Evolutionary conservation across 1,284 basidiomycete genomes (phyloP).

Genomic region (Austroboletus novae-zelandiae): DNA sequence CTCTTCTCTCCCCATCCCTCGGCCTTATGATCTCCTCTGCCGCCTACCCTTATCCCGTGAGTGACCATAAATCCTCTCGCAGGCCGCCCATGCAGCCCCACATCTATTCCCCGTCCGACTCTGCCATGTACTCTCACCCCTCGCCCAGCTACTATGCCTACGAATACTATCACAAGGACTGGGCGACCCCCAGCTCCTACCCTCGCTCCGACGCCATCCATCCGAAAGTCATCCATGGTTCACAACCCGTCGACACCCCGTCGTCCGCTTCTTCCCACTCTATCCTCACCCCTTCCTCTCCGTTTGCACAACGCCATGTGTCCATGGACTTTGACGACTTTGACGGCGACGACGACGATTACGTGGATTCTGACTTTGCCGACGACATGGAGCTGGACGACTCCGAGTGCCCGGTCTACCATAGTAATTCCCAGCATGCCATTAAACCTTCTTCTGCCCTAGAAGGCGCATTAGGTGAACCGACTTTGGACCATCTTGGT

Average conservation of each 20-base stretch:
- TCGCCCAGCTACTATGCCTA: conserved; percentile 15
- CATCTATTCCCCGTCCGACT: conserved; percentile 32
- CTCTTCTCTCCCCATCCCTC: conserved; percentile 6
- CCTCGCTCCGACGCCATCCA: no score
- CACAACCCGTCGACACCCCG: conserved; percentile 29
- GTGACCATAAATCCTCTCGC: conserved; percentile 20
- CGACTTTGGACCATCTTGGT: neutral
- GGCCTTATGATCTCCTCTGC: conserved; percentile 31
- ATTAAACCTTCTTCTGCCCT: conserved; percentile 33
- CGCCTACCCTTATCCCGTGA: conserved; percentile 27
- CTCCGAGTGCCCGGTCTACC: conserved; percentile 19
- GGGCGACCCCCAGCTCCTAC: neutral
- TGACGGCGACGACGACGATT: conserved; percentile 30
- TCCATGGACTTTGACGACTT: conserved; percentile 34
- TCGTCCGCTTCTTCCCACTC: conserved; percentile 33
- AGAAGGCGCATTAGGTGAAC: conserved; percentile 31
- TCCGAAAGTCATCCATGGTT: conserved; percentile 17
- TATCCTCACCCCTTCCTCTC: conserved; percentile 30
- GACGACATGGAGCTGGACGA: conserved; percentile 34
- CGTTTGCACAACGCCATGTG: conserved; percentile 21
- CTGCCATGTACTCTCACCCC: conserved; percentile 29
- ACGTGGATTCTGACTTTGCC: conserved; percentile 28
- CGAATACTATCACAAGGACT: conserved; percentile 21
- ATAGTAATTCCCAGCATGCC: conserved; percentile 22
- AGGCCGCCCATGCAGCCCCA: conserved; percentile 23